Evolutionary conservation across 352 stramenopile genomes (phyloP), one percentile per base, ranked within the genome.

Genomic region (Thalassiosira exigua): DNA sequence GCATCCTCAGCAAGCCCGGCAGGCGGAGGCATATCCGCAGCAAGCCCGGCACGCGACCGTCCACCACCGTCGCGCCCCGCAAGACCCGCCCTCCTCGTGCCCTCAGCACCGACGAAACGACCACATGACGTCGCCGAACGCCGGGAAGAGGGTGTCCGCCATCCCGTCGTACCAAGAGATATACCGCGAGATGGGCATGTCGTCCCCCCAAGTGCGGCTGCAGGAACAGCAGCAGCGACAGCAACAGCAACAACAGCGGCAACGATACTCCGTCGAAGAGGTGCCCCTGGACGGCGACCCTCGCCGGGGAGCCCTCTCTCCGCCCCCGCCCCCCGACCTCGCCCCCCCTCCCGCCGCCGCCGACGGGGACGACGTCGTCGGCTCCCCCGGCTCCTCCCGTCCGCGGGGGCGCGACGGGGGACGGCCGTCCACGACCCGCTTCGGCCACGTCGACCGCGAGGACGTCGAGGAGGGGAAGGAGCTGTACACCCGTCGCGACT

Each of bases 381-480:
- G n/a, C n/a, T n/a, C n/a, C n/a, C n/a, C n/a, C n/a, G n/a, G n/a
- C n/a, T n/a, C n/a, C n/a, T n/a, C n/a, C n/a, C n/a, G n/a, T n/a
- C n/a, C n/a, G n/a, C n/a, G n/a, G n/a, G n/a, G n/a, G n/a, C 46
- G n/a, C 46, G 5, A 56, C 24, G 46, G 46, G n/a, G n/a, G 17
- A 4, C 60, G 65, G n/a, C 21, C 74, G n/a, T 46, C 66, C 19
- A 74, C 56, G 0, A 59, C 39, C 4, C 72, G 73, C 44, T 87
- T 84, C 74, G 79, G 79, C n/a, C 79, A 87, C 54, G 64, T 52
- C 11, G 60, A 29, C 36, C 24, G 29, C 24, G 58, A 68, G 22
- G 53, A 75, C 32, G 74, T 87, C 54, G 69, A 78, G 29, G 79
- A 87, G 42, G 79, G 79, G 1, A 87, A 87, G 46, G 79, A 87